Conservation (phyloP, 2,329 filamentous ascomycete species). For the Passalora sequoiae region DNA sequence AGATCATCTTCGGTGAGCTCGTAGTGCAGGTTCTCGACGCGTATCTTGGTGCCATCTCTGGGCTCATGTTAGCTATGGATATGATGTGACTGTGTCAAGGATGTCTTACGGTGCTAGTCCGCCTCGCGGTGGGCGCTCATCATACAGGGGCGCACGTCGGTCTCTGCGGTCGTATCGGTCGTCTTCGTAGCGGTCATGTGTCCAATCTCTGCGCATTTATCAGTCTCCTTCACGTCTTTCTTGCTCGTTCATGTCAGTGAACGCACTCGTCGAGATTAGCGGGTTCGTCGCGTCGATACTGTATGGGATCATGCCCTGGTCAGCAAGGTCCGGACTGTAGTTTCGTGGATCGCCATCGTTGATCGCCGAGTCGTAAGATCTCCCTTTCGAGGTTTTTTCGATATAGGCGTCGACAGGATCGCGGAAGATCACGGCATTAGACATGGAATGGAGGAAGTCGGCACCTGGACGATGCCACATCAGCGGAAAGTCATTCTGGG, state of each 20-base stretch:
- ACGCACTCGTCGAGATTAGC: constrained; percentile 63
- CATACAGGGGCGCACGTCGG: constrained; percentile 17
- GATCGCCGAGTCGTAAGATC: constrained; percentile 20
- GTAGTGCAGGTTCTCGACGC: constrained; percentile 87
- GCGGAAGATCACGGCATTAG: constrained; percentile 31
- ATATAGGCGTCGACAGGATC: constrained; percentile 14
- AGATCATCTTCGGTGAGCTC: constrained; percentile 82
- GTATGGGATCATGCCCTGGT: constrained; percentile 34
- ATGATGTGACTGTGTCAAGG: not conserved
- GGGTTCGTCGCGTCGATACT: constrained; percentile 31
- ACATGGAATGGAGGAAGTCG: constrained; percentile 38
- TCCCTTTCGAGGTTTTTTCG: constrained; percentile 1
- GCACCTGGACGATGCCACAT: constrained; percentile 32
- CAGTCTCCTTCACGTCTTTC: constrained; percentile 14
- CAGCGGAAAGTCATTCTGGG: constrained; percentile 2
- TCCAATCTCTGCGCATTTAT: constrained; percentile 66
- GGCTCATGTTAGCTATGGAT: not conserved
- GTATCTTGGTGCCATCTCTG: constrained; percentile 53
- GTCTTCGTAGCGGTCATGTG: constrained; percentile 53
- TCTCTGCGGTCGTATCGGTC: constrained; percentile 26
- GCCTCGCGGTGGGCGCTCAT: constrained; percentile 19
- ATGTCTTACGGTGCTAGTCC: constrained; percentile 14
- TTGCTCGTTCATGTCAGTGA: not conserved
- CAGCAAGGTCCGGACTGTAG: constrained; percentile 28
- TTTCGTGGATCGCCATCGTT: constrained; percentile 19